Base-by-base conservation (phyloP, 352 stramenopile genomes). In the Phytophthora citricola region DNA sequence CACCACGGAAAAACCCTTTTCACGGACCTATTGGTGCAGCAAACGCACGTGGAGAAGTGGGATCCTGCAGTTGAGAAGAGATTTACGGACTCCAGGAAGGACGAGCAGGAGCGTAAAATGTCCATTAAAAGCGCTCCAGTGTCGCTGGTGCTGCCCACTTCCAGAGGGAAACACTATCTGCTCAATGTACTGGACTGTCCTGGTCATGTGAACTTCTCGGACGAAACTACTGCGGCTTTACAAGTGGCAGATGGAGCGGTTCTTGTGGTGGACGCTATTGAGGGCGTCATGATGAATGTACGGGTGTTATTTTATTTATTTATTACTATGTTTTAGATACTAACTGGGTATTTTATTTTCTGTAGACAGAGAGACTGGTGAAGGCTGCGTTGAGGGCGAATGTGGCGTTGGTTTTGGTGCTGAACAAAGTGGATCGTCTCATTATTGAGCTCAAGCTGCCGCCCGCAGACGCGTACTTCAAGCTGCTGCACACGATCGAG, bases 371-470 rank as follows among this genome's bases (percentile, higher is more conserved):
- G 75, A 83, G 97, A 38, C 44, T 98, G 17, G 83, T 99, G 38
- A 90, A 95, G 65, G 94, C 98, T 40, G 92, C 95, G 24, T 76
- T 99, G 43, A 67, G 81, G 14, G 89, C 98, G 34, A 90, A 95
- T 27, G 69, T 99, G 20, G 74, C 90, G 14, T 73, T 99, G 2
- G 76, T 92, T 10, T 79, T 99, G 17, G 85, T 95, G 31, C 68
- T 99, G 39, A 99, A 98, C 76, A 99, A 99, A 76, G 87, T 99
- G 40, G 98, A 99, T 78, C 95, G 98, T 0, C 76, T 99, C 14
- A 98, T 99, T 67, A 90, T 99, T 24, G 98, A 99, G 73, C 85
- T 99, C 39, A 99, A 99, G 76, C 71, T 99, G 9, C 97, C 97
- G 5, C 97, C 98, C 0, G 79, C 85, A 6, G 98, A 99, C 78